phyloP scores from a whole-genome alignment of 306 rosid species.

The Lotus japonicus region DNA sequence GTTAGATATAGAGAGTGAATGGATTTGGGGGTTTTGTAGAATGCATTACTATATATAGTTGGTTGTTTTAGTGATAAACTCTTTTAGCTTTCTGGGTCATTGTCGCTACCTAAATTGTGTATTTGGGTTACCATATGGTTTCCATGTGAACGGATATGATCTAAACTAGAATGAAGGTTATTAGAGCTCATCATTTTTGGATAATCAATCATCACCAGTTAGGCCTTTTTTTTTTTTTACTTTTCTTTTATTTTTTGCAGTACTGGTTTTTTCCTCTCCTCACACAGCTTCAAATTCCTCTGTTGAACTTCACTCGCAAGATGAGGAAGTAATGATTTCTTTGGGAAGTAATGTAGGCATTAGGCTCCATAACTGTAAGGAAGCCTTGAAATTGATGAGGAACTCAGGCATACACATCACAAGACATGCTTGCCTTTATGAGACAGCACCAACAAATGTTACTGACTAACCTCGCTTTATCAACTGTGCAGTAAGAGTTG shows the following conservation, averaged over 20 bases:
- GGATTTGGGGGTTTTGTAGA: neutral
- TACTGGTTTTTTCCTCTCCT: conserved; percentile 24
- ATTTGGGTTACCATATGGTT: too few species aligned
- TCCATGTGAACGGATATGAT: too few species aligned
- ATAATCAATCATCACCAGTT: neutral
- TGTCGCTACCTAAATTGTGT: neutral
- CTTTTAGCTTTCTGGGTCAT: neutral
- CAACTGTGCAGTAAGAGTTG: conserved; percentile 85
- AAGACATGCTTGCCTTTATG: conserved; percentile 83
- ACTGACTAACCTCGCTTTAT: conserved; percentile 79
- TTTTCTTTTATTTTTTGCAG: conserved; percentile 42
- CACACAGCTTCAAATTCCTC: conserved; percentile 38
- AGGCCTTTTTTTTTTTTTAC: conserved; percentile 17
- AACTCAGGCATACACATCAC: conserved; percentile 56
- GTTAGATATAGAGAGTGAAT: too few species aligned
- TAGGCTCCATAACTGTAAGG: conserved; percentile 65
- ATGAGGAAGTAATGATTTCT: conserved; percentile 90
- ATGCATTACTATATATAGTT: neutral
- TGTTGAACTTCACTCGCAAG: conserved; percentile 54
- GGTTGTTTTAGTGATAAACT: neutral
- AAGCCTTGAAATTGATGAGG: conserved; percentile 72
- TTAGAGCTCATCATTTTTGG: neutral
- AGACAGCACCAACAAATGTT: conserved; percentile 85
- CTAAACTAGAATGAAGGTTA: neutral
- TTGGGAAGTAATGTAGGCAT: conserved; percentile 88